Percentiles rank a stretch among this genome's conserved stretches.
Evolutionary conservation across 768 basidiomycete species (phyloP).

Genomic region (Suillus fuscotomentosus): DNA sequence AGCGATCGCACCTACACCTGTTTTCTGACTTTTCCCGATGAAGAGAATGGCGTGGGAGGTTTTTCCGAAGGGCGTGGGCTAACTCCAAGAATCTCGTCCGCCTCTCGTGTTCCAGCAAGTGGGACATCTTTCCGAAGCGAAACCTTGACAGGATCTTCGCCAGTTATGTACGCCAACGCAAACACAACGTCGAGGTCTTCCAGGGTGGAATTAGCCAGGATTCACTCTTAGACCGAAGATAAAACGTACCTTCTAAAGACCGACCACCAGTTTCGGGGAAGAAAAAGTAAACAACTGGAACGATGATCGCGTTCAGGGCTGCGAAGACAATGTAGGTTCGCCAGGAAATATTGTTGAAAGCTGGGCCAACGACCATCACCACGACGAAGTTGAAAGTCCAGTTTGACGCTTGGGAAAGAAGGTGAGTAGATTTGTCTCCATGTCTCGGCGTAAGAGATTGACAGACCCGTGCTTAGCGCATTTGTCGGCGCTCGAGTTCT

Average conservation of each 20-base stretch:
- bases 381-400: slow-evolving; percentile 16
- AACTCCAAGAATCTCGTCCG: slow-evolving; percentile 33
- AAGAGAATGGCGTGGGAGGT: neutral
- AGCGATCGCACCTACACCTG: neutral
- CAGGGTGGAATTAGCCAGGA: neutral
- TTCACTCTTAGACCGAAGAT: neutral
- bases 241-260: slow-evolving; percentile 10
- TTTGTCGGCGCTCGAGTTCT: slow-evolving; percentile 30
- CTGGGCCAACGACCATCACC: slow-evolving; percentile 13
- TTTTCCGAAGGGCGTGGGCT: neutral
- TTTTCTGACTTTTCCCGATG: neutral
- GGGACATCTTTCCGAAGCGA: slow-evolving; percentile 35
- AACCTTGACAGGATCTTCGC: slow-evolving; percentile 32
- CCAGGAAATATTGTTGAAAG: slow-evolving; percentile 14
- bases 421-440: neutral
- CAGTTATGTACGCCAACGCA: slow-evolving; percentile 33
- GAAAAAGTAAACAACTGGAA: slow-evolving; percentile 12
- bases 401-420: slow-evolving; percentile 8
- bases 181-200: slow-evolving; percentile 35
- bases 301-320: slow-evolving; percentile 5
- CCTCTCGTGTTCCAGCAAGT: slow-evolving; percentile 32
- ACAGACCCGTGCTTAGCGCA: slow-evolving; percentile 25
- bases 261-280: slow-evolving; percentile 12
- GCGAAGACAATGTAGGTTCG: slow-evolving; percentile 12
- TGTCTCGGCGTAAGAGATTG: neutral